Evolutionary conservation across 2,329 filamentous ascomycete genomes (phyloP), one percentile per base, ranked within the genome.

Genomic region (Colletotrichum sp.): DNA sequence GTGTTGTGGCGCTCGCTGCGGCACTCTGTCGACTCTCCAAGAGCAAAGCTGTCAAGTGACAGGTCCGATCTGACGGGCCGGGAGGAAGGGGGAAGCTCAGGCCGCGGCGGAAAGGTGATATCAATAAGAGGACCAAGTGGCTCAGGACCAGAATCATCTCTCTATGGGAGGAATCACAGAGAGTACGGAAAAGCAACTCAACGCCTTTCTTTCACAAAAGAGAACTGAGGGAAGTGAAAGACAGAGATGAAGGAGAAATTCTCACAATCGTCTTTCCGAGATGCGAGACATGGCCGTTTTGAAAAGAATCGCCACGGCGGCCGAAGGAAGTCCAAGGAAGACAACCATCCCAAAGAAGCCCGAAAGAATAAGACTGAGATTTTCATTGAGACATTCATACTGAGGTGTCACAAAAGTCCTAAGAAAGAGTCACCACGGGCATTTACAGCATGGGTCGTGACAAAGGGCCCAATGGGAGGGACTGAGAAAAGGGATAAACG

Each of bases 251-350:
- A 36, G 10, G 10, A 30, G 65, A 59, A 62, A 34, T 28, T 36
- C 21, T 26, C 6, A 30, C 5, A 44, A 59, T 49, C 34, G 30
- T 30, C 44, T n/a, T 18, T 34, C 13, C 30, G 28, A 64, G 39
- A 30, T 73, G 74, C 74, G 74, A 76, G 73, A 65, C 64, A 69
- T 36, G 34, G 13, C 28, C 64, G n/a, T 76, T 76, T 76, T 76
- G 57, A 63, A 62, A 70, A 62, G 28, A 18, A 32, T 6, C 28
- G 0, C 3, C 34, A 39, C 1, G 15, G 12, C 63, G 26, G 13
- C 28, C 26, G 32, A 62, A 34, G 9, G 59, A 62, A 30, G 18
- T 1, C 59, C 59, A 62, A 62, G 32, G 18, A 34, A 62, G 18
- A 13, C 4, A 13, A 13, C 44, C n/a, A 13, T 13, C 10, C 10